Evolutionary conservation across 305 asterid species (phyloP).

Genomic region (Coffea humblotiana): DNA sequence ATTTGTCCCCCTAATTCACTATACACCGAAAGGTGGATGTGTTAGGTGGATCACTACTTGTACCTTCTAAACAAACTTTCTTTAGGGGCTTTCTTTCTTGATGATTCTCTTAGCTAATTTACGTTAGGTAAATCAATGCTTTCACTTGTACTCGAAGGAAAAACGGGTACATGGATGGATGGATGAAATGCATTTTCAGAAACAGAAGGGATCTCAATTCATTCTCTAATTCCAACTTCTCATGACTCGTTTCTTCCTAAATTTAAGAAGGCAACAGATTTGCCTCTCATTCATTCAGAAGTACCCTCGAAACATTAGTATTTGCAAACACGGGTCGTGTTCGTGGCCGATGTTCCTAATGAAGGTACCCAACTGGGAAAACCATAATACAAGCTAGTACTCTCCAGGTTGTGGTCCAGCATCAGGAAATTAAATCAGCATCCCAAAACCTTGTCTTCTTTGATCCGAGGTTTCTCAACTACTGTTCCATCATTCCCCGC

Average conservation of each 20-base stretch:
- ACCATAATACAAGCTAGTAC: not conserved
- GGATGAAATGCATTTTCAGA: not conserved
- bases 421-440: constrained; percentile 10
- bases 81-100: too few relatives aligned
- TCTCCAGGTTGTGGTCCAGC: not conserved
- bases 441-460: constrained; percentile 28
- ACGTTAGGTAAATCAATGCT: too few relatives aligned
- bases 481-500: constrained; percentile 34
- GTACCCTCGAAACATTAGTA: not conserved
- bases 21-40: not conserved
- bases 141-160: too few relatives aligned
- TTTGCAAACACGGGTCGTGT: not conserved
- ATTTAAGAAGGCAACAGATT: not conserved
- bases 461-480: constrained; percentile 21
- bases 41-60: too few relatives aligned
- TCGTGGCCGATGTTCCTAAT: not conserved
- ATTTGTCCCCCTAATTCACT: not conserved
- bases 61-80: too few relatives aligned
- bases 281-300: not conserved
- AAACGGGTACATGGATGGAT: not conserved
- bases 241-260: not conserved
- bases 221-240: not conserved
- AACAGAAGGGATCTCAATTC: not conserved
- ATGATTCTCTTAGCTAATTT: too few relatives aligned
- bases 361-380: not conserved